Percentiles rank a stretch among this genome's conserved stretches.
Evolutionary conservation across 1,284 basidiomycete species (phyloP).

Genomic region (Pseudozyma sp.): DNA sequence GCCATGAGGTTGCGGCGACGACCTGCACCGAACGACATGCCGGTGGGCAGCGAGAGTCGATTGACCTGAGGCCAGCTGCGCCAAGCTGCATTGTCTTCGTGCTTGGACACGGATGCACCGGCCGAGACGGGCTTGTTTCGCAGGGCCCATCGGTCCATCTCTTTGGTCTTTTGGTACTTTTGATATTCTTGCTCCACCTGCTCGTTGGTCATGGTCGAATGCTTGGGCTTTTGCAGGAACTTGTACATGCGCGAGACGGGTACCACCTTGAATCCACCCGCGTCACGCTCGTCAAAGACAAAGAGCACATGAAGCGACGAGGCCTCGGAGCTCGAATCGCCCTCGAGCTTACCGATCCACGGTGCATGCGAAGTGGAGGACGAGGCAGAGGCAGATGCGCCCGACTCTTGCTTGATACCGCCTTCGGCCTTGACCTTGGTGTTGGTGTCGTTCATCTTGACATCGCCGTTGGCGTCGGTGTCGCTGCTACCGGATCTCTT

Average conservation of each 20-base stretch:
- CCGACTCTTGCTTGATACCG: slow-evolving; percentile 34
- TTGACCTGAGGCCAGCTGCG: slow-evolving; percentile 47
- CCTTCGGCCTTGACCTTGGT: slow-evolving; percentile 28
- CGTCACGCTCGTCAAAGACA: slow-evolving; percentile 64
- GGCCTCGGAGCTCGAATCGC: slow-evolving; percentile 58
- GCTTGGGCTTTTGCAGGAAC: slow-evolving; percentile 64
- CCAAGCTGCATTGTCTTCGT: slow-evolving; percentile 45
- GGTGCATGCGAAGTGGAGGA: slow-evolving; percentile 58
- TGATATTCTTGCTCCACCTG: slow-evolving; percentile 58
- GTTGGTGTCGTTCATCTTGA: slow-evolving; percentile 21
- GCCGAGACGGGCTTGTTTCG: slow-evolving; percentile 43
- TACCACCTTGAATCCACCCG: slow-evolving; percentile 66
- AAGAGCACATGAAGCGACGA: slow-evolving; percentile 66
- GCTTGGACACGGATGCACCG: slow-evolving; percentile 18
- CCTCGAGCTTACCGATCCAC: slow-evolving; percentile 68
- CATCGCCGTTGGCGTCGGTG: slow-evolving; percentile 34
- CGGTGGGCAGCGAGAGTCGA: slow-evolving; percentile 45
- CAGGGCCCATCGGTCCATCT: slow-evolving; percentile 54
- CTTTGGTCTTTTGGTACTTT: slow-evolving; percentile 54
- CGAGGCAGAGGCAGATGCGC: slow-evolving; percentile 14
- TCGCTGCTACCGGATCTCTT: slow-evolving; percentile 6
- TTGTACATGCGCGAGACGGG: slow-evolving; percentile 66
- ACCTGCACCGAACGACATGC: slow-evolving; percentile 44
- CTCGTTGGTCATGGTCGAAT: slow-evolving; percentile 55
- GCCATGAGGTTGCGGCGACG: slow-evolving; percentile 54